Base-by-base conservation (phyloP, 2,329 filamentous ascomycete genomes). In the Karstenula rhodostoma region DNA sequence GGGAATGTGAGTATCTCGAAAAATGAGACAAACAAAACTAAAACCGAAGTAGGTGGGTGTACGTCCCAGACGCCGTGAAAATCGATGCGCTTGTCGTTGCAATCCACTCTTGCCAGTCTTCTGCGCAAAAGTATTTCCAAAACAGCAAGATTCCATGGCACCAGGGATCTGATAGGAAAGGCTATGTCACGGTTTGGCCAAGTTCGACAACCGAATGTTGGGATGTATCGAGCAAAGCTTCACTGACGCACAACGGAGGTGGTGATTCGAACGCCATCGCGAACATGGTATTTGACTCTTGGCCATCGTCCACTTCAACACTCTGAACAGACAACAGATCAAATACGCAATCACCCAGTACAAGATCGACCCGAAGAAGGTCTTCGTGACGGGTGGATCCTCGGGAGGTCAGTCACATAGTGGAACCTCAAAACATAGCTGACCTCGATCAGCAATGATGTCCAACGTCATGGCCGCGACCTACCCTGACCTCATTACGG, bases 251-350 rank as follows among this genome's bases (percentile, higher is more conserved):
- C 66, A 79, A 85, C 57, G 86, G 84, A 8, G 86, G 86, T 23
- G 84, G 85, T 2, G 84, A 89, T 71, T 84, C 81, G 51, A 82
- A 83, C 44, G 80, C 81, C 0, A 86, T 89, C 58, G 84, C 82
- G 25, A 86, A 85, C 68, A 88, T 89, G 86, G 47, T 50, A 7
- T 8, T 17, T 22, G 2, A 5, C 17, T 10, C 15, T 6, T 17
- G 27, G 17, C 2, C 19, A 5, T 27, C 33, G 15, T 29, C 27
- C 22, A 13, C 15, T 32, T 22, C 6, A 22, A 25, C 13, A 17
- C 15, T 17, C 13, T 49, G 22, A 19, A 4, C 17, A 10, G 22
- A 2, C 10, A 22, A 1, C 22, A 50, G 47, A 85, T 88, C 49
- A 78, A 74, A 42, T 87, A 86, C 66, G 79, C 84, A 3, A 72